Base-by-base conservation (phyloP, 345 rosid genomes). In the Schrenkiella parvula region DNA sequence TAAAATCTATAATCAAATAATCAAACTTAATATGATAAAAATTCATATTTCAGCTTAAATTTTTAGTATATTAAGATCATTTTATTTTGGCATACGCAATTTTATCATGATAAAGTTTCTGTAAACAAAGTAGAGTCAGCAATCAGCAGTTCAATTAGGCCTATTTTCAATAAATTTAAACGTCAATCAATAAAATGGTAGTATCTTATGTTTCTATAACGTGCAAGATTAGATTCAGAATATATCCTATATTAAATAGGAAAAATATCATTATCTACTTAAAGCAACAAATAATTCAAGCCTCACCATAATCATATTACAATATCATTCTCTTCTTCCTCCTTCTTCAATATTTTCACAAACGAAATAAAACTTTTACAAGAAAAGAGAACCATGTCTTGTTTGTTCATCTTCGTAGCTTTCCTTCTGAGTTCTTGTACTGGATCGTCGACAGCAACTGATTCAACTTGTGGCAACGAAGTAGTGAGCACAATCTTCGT, bases 401-500 rank as follows among this genome's bases (percentile, higher is more conserved):
- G 35, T 54, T 62, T 63, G 12, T 68, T 76, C 64, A 35, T 69
- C 71, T 34, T 37, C 60, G 43, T 55, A 37, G 65, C 63, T 44
- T 62, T 69, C 21, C 13, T 76, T 53, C 60, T 76, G 19, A 62
- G 60, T 69, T 43, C 46, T 63, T 54, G 70, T 69, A 21, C 57
- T 54, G 59, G 46, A 54, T 54, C 64, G 15, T 76, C 7, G 29
- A 47, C n/a, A 54, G 60, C 71, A 3, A 9, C 15, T 60, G 79
- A 76, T 44, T 21, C n/a, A 48, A 62, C 70, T 18, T 76, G 79
- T 37, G 75, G 75, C 13, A 62, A 69, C 64, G 54, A 63, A 76
- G 79, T 75, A 5, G 64, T 75, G 39, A 60, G 2, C 34, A 75
- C 79, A 60, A 61, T 74, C 68, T 38, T 68, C 34, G 79, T 75